Base-by-base conservation (phyloP, 352 stramenopile genomes). In the Globisporangium mamillatum region DNA sequence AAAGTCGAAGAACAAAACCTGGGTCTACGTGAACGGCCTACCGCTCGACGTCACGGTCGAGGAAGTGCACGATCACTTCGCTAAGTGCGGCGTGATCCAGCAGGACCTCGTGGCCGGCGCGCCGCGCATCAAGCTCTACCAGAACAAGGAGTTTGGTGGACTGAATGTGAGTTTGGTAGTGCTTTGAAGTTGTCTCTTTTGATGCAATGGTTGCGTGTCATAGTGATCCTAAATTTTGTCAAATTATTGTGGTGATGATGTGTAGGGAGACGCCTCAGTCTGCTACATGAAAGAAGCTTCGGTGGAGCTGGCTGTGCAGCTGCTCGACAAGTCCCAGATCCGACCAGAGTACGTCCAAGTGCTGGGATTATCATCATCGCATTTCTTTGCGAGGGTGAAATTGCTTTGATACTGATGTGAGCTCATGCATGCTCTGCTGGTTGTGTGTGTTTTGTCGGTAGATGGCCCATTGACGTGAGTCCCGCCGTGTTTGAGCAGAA, bases 71-170 rank as follows among this genome's bases (percentile, higher is more conserved):
- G 80, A 93, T 46, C 92, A 98, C 71, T 99, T 99, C 80, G 82
- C 75, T 60, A 98, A 98, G 71, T 97, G 88, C 48, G 97, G 97
- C 9, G 90, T 99, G 38, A 88, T 99, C 56, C 96, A 98, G 73
- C 84, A 96, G 25, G 96, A 98, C 80, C 93, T 98, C 58, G 80
- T 91, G 50, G 97, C 91, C 16, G 82, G 97, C 56, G 80, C 95
- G 61, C 96, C 95, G 9, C 97, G 97, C 60, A 97, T 99, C 68
- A 99, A 99, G 71, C 74, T 99, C 4, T 99, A 99, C 77, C 66
- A 84, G 57, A 83, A 95, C 75, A 95, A 96, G 66, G 78, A 94
- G 36, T 80, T 80, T 36, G 93, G 89, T 12, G 77, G 84, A 3
- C 72, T 97, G 12, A 99, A 99, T 54, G 88, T 95, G 78, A 38